Base-by-base conservation (phyloP, 257 asterid genomes). In the Linderniella brevidens region DNA sequence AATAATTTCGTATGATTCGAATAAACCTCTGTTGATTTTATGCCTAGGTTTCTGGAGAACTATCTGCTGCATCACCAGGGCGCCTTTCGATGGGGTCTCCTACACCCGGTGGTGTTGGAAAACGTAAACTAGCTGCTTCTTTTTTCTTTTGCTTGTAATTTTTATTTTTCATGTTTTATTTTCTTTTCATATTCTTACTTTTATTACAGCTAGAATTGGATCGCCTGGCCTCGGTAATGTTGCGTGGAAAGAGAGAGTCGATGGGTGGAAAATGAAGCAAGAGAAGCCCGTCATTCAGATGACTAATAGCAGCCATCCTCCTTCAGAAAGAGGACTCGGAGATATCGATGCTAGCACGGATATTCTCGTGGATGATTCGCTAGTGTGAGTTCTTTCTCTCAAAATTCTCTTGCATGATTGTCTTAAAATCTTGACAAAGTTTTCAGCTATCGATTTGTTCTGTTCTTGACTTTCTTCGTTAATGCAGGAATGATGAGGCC, bases 221-320 rank as follows among this genome's bases (percentile, higher is more conserved):
- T 85, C 96, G 50, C 75, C 85, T 50, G 96, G 98, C 60, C 40
- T 78, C 54, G 98, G 98, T 48, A 88, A 85, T 73, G 96, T 88
- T 68, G 96, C 98, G 59, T 88, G 98, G 96, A 88, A 85, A 71
- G 96, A 88, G 64, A 88, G 98, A 75, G 96, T 86, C 32, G 97
- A 80, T 64, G 98, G 96, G 71, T 88, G 98, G 98, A 84, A 84
- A 69, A 85, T 84, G 94, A 88, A 85, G 68, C 96, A 85, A 67
- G 94, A 88, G 59, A 90, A 85, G 69, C 83, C 90, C 62, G 83
- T 55, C 44, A 60, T 69, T 41, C 96, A 80, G 39, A 60, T 88
- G 80, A 69, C 94, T 38, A 63, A 80, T 49, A n/a, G n/a, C n/a
- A 81, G 92, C 72, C 93, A 75, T 58, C 87, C 92, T 56, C 93